Conservation (phyloP, 164 flowering plant species). For the Annona cherimola region DNA sequence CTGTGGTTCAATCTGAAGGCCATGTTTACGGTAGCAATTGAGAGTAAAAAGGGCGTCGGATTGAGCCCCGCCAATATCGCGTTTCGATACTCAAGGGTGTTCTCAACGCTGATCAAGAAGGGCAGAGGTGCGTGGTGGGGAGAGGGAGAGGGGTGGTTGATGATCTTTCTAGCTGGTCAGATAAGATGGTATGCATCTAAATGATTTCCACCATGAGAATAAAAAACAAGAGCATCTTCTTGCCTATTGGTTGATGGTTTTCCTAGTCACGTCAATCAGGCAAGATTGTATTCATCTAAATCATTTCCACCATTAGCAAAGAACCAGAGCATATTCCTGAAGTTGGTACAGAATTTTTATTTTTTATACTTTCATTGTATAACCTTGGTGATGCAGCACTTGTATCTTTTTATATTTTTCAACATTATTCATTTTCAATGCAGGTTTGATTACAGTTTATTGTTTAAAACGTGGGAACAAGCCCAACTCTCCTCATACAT, state of each 20-base stretch:
- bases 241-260: background rate
- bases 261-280: background rate
- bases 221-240: background rate
- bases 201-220: background rate
- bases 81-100: background rate
- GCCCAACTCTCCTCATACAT: background rate
- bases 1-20: slow-evolving; percentile 15
- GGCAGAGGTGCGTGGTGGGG: background rate
- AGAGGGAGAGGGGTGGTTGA: background rate
- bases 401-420: too few relatives aligned
- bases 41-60: slow-evolving; percentile 11
- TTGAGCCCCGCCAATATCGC: slow-evolving; percentile 20
- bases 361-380: background rate
- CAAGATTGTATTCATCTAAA: background rate
- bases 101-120: background rate
- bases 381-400: too few relatives aligned
- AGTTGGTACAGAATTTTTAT: background rate
- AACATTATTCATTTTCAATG: background rate
- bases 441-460: background rate
- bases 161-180: background rate
- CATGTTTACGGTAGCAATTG: slow-evolving; percentile 5
- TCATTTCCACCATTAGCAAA: background rate
- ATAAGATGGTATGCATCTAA: background rate
- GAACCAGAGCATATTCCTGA: background rate
- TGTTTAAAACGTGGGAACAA: background rate